Percentiles rank a stretch among this genome's conserved stretches.
Evolutionary conservation across 805 yeast genomes (phyloP).

Genomic region (Blastobotrys peoriensis): DNA sequence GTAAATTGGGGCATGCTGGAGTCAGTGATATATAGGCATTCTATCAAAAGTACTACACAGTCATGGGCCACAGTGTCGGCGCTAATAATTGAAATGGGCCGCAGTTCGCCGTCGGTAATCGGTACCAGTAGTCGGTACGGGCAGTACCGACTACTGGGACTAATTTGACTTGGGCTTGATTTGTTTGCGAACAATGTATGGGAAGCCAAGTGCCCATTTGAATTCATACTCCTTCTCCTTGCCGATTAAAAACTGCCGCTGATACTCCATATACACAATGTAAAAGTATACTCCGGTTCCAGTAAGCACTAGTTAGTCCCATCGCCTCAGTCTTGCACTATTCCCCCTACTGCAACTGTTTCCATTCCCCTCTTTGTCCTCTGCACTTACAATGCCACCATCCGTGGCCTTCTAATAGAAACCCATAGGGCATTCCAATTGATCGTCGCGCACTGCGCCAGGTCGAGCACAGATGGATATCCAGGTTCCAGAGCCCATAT

Average conservation of each 20-base stretch:
- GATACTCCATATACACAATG: conserved; percentile 69
- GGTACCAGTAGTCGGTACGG: too few relatives aligned
- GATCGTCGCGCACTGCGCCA: conserved; percentile 56
- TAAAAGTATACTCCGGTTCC: conserved; percentile 86
- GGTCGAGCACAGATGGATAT: conserved; percentile 65
- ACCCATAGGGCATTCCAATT: conserved; percentile 79
- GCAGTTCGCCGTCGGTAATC: too few relatives aligned
- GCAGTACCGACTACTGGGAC: too few relatives aligned
- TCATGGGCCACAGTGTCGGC: too few relatives aligned
- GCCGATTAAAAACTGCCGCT: conserved; percentile 60
- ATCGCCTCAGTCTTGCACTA: conserved; percentile 2
- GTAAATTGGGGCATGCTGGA: too few relatives aligned
- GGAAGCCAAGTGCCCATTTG: conserved; percentile 54
- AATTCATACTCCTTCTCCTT: conserved; percentile 50
- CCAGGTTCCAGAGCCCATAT: conserved; percentile 82
- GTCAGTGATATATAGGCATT: too few relatives aligned
- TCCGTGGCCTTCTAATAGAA: conserved; percentile 84
- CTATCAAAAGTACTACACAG: too few relatives aligned
- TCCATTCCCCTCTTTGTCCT: conserved; percentile 21
- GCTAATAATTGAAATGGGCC: too few relatives aligned
- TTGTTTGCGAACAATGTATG: conserved; percentile 32
- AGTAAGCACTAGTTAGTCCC: conserved; percentile 22
- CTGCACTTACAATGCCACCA: conserved; percentile 73
- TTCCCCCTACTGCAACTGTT: conserved; percentile 1
- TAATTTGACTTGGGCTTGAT: conserved; percentile 7